phyloP scores from a whole-genome alignment of 2,329 filamentous ascomycete genomes.

The Hypomyces rosellus region DNA sequence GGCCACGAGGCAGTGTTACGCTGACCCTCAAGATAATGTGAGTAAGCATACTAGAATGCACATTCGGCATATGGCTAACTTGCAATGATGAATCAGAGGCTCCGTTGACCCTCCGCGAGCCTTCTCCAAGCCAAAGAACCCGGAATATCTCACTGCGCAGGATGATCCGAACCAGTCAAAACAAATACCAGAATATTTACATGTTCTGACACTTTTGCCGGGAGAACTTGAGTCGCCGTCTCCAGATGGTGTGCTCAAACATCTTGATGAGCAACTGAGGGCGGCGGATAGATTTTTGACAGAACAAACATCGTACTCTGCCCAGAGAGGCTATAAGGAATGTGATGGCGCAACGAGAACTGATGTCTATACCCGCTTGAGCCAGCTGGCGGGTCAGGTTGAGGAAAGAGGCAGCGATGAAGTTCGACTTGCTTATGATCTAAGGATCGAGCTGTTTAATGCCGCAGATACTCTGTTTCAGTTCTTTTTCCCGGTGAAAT shows the following conservation, averaged over 20 bases:
- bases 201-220: conserved; percentile 18
- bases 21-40: conserved; percentile 16
- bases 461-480: conserved; percentile 32
- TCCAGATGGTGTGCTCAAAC: background rate
- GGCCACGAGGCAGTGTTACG: conserved; percentile 15
- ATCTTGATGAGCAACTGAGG: conserved; percentile 13
- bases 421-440: conserved; percentile 24
- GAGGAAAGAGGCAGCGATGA: conserved; percentile 19
- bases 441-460: conserved; percentile 34
- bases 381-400: conserved; percentile 16
- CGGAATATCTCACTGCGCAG: background rate
- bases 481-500: conserved; percentile 35
- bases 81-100: background rate
- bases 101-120: conserved; percentile 1
- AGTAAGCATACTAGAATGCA: background rate
- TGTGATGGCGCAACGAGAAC: conserved; percentile 18
- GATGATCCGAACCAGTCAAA: background rate
- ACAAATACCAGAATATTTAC: conserved; percentile 9
- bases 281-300: conserved; percentile 22
- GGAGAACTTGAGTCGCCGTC: conserved; percentile 2
- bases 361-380: conserved; percentile 20
- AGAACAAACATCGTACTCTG: conserved; percentile 20
- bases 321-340: conserved; percentile 24
- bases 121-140: conserved; percentile 2
- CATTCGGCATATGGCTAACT: too few species aligned